phyloP scores from a whole-genome alignment of 1,139 yeast species.

The Taphrina confusa region DNA sequence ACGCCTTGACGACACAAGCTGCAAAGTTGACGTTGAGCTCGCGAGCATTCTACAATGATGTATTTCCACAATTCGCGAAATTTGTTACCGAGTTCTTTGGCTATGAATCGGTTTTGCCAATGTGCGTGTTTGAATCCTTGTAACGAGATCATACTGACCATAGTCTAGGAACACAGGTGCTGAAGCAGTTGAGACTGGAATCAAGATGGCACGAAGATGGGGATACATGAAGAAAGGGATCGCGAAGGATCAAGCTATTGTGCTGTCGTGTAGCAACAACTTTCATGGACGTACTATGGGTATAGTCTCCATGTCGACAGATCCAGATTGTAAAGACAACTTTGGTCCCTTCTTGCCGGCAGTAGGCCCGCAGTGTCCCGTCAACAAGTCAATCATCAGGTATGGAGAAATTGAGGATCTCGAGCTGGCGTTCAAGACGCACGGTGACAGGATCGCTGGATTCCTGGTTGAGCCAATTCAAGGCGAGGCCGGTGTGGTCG shows the following conservation, averaged over 20 bases:
- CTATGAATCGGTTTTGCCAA: conserved; percentile 91
- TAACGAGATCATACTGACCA: no score
- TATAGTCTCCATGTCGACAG: conserved; percentile 93
- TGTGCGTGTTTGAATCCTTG: no score
- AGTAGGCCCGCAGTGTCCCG: conserved; percentile 79
- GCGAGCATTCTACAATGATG: conserved; percentile 89
- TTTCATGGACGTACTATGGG: conserved; percentile 98
- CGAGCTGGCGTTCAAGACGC: conserved; percentile 74
- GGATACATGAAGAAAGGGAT: conserved; percentile 88
- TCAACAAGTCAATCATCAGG: conserved; percentile 56
- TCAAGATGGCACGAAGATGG: conserved; percentile 96
- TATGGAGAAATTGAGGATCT: conserved; percentile 84
- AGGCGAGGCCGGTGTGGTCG: conserved; percentile 98
- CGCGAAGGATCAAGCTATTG: conserved; percentile 78
- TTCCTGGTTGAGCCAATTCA: conserved; percentile 92
- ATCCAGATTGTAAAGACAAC: conserved; percentile 82
- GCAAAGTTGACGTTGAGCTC: conserved; percentile 79
- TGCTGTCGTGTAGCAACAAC: conserved; percentile 81
- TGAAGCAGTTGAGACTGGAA: conserved; percentile 87
- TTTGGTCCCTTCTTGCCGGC: conserved; percentile 88
- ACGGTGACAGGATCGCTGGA: conserved; percentile 91
- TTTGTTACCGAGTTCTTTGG: conserved; percentile 84
- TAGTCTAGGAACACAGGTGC: conserved; percentile 81
- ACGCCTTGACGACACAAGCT: conserved; percentile 86
- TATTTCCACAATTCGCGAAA: conserved; percentile 83